phyloP scores from a whole-genome alignment of 1,284 basidiomycete genomes.

The Vanrija sp. region DNA sequence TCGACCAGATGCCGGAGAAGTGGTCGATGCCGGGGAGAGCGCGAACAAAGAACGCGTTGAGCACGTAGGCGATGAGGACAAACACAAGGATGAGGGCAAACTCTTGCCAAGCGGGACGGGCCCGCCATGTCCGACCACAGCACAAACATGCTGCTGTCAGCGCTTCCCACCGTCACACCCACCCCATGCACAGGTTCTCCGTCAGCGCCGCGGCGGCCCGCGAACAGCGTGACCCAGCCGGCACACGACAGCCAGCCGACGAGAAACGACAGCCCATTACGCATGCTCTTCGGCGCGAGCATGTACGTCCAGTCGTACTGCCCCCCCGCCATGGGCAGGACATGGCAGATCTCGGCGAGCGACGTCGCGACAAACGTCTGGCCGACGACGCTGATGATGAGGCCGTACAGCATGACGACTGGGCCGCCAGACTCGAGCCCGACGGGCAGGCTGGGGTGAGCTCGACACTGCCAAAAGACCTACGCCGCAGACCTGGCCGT shows the following conservation, averaged over 20 bases:
- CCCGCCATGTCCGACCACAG: conserved; percentile 17
- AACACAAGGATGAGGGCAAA: not conserved
- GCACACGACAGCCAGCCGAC: conserved; percentile 2
- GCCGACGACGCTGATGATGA: conserved; percentile 28
- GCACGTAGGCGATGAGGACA: not conserved
- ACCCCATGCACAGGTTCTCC: no score
- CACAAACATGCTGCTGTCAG: conserved; percentile 27
- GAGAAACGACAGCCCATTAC: not conserved
- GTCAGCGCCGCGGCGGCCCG: conserved; percentile 22
- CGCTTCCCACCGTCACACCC: no score
- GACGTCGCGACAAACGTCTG: conserved; percentile 14
- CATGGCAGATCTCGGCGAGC: conserved; percentile 19
- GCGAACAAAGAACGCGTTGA: not conserved
- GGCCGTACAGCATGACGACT: conserved; percentile 39
- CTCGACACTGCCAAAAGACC: not conserved
- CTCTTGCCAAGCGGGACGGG: not conserved
- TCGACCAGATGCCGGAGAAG: conserved; percentile 22
- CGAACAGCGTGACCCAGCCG: conserved; percentile 45
- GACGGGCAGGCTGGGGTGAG: conserved; percentile 6
- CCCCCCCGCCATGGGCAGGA: conserved; percentile 27
- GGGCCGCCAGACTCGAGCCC: conserved; percentile 37
- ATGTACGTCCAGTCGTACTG: conserved; percentile 40
- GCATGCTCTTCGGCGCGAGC: not conserved
- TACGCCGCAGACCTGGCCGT: no score
- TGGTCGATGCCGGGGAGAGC: not conserved